Evolutionary conservation across 176 grass and related monocot species (phyloP).

Genomic region (Puccinellia tenuiflora): DNA sequence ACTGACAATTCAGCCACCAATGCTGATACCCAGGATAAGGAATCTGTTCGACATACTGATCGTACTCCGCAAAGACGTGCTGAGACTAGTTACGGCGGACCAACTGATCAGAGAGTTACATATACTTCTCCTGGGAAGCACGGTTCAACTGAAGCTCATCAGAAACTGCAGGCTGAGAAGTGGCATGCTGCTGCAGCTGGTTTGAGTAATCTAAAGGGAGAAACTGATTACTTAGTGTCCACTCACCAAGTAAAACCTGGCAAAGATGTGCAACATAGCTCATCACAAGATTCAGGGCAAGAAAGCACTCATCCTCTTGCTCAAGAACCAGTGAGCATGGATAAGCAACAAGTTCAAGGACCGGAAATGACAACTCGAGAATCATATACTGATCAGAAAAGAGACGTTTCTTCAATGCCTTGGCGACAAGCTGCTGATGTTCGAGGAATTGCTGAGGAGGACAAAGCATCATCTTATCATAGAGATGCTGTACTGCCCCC

Average conservation of each 20-base stretch:
- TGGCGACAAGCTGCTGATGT: neutral
- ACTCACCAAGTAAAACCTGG: slow-evolving; percentile 14
- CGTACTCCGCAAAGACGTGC: neutral
- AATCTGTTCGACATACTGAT: neutral
- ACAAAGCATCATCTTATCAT: slow-evolving; percentile 4
- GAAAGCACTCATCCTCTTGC: slow-evolving; percentile 7
- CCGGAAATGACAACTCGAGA: neutral
- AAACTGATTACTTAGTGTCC: slow-evolving; percentile 6
- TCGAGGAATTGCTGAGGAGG: neutral
- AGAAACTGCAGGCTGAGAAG: neutral
- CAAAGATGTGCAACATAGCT: slow-evolving; percentile 6
- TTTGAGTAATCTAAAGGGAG: slow-evolving; percentile 13
- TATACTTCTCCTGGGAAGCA: neutral
- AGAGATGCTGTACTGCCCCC: neutral
- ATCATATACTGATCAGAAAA: slow-evolving; percentile 21
- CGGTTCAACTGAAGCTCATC: neutral
- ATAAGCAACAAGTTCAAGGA: neutral
- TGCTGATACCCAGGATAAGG: slow-evolving; percentile 12
- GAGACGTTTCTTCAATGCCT: slow-evolving; percentile 11
- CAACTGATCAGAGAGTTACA: neutral
- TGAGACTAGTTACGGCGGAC: neutral
- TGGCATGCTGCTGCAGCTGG: slow-evolving; percentile 19
- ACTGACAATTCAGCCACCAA: neutral
- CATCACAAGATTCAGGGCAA: slow-evolving; percentile 34
- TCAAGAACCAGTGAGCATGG: slow-evolving; percentile 21